Conservation (phyloP, 352 stramenopile genomes). For the Phytophthora ramorum region DNA sequence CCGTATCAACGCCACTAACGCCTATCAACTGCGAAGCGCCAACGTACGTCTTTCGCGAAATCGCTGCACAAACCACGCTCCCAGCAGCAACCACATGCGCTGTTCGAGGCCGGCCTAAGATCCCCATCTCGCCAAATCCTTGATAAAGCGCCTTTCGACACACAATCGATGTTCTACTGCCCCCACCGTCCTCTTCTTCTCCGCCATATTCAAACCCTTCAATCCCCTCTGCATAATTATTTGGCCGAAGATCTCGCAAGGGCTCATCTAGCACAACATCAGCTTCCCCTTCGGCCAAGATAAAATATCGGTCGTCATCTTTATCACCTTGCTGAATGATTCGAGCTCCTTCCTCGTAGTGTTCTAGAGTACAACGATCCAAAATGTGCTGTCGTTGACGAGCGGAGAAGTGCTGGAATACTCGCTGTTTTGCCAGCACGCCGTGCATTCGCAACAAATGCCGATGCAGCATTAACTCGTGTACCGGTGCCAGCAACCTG, state of each 20-base stretch:
- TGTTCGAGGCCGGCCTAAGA: constrained; percentile 64
- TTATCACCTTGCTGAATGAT: constrained; percentile 69
- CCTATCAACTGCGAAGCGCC: constrained; percentile 46
- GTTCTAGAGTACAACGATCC: constrained; percentile 53
- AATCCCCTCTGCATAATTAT: background rate
- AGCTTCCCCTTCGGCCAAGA: constrained; percentile 68
- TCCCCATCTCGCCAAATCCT: constrained; percentile 84
- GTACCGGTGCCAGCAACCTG: constrained; percentile 53
- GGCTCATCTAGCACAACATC: constrained; percentile 60
- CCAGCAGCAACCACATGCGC: constrained; percentile 56
- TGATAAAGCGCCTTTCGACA: constrained; percentile 69
- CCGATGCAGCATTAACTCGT: constrained; percentile 67
- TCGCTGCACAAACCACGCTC: constrained; percentile 47
- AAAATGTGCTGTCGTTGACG: constrained; percentile 44
- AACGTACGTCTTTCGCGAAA: constrained; percentile 61
- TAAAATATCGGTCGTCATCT: constrained; percentile 71
- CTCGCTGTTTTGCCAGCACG: constrained; percentile 65
- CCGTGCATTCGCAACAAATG: constrained; percentile 57
- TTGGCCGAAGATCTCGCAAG: constrained; percentile 5
- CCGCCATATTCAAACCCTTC: constrained; percentile 1
- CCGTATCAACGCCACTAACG: constrained; percentile 42
- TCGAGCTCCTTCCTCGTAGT: constrained; percentile 48
- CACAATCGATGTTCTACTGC: constrained; percentile 40
- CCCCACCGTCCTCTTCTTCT: constrained; percentile 8
- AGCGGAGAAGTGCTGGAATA: constrained; percentile 63